Percentiles rank a stretch among this genome's conserved stretches.
Evolutionary conservation across 495 filamentous ascomycete genomes (phyloP).

Genomic region (Talaromyces trachyspermus): DNA sequence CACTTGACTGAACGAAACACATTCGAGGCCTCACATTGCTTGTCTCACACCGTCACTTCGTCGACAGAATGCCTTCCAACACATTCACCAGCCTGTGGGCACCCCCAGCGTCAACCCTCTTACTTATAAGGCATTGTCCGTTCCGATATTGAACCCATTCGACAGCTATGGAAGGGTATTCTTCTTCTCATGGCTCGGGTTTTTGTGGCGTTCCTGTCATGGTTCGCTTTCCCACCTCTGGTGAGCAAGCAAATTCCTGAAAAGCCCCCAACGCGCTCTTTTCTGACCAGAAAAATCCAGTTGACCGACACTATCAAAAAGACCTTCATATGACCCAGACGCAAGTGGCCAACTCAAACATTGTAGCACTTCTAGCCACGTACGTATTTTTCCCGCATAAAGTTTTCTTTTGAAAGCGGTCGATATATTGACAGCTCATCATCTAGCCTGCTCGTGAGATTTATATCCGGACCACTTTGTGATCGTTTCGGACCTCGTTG

Average conservation of each 20-base stretch:
- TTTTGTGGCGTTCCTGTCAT: conserved; percentile 95
- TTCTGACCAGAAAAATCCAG: too few species aligned
- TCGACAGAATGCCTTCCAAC: conserved; percentile 4
- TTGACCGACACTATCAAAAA: conserved; percentile 67
- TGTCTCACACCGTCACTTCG: not conserved
- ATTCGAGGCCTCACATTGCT: not conserved
- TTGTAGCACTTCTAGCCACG: conserved; percentile 81
- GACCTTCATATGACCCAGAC: conserved; percentile 64
- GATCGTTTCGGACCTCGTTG: conserved; percentile 77
- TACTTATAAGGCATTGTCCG: conserved; percentile 71
- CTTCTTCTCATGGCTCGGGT: conserved; percentile 91
- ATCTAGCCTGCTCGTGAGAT: conserved; percentile 63
- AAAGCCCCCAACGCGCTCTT: not conserved
- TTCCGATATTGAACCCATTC: conserved; percentile 74
- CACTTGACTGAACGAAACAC: too few species aligned
- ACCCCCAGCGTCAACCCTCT: conserved; percentile 57
- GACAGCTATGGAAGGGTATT: conserved; percentile 83
- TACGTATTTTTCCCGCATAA: conserved; percentile 36
- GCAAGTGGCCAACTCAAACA: conserved; percentile 88
- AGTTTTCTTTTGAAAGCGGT: too few species aligned
- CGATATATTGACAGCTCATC: not conserved
- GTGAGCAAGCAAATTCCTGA: conserved; percentile 42
- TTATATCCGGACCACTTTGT: conserved; percentile 77
- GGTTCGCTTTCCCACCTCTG: conserved; percentile 76
- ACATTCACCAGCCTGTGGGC: conserved; percentile 15